These are phyloP conservation scores for Metschnikowia baotianmanensis DNA, from an alignment of 805 yeast species.

Conservation along the genomic window DNA sequence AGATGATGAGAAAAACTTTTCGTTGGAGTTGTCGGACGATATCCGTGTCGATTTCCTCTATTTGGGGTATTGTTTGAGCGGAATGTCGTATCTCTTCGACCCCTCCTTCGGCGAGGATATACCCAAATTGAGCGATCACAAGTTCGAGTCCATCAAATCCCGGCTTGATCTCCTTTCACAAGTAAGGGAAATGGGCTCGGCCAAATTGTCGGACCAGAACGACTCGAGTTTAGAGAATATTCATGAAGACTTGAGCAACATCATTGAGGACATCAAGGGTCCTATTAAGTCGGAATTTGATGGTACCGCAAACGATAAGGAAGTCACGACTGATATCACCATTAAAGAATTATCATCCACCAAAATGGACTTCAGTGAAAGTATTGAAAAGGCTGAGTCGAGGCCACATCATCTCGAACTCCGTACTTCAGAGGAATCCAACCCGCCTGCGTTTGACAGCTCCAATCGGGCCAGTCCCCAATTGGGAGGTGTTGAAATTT, in stretches of 20 bases:
- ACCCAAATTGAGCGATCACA: conserved; percentile 34
- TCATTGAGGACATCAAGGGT: conserved; percentile 30
- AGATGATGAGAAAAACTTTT: conserved; percentile 16
- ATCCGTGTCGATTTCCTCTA: conserved; percentile 55
- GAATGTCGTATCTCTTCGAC: conserved; percentile 70
- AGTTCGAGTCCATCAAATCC: conserved; percentile 32
- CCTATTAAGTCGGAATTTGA: conserved; percentile 19
- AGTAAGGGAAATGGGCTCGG: conserved; percentile 26
- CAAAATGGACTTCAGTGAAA: conserved; percentile 3
- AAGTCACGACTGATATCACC: conserved; percentile 1
- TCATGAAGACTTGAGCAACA: conserved; percentile 33
- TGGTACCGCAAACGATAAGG: conserved; percentile 6
- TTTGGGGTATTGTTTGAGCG: conserved; percentile 61
- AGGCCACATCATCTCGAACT: background rate
- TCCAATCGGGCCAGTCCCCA: conserved; percentile 46
- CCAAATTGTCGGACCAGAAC: conserved; percentile 19
- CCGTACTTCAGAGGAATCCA: conserved; percentile 3
- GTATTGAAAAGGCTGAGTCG: conserved; percentile 2
- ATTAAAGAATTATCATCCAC: conserved; percentile 1
- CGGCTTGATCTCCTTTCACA: conserved; percentile 34
- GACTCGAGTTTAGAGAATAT: conserved; percentile 27
- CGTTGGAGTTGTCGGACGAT: conserved; percentile 46
- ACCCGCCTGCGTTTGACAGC: conserved; percentile 24
- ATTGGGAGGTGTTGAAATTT: conserved; percentile 41
- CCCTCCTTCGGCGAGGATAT: conserved; percentile 58